Evolutionary conservation across 1,139 yeast species (phyloP), one percentile per base, ranked within the genome.

Genomic region (Pichia kudriavzevii): DNA sequence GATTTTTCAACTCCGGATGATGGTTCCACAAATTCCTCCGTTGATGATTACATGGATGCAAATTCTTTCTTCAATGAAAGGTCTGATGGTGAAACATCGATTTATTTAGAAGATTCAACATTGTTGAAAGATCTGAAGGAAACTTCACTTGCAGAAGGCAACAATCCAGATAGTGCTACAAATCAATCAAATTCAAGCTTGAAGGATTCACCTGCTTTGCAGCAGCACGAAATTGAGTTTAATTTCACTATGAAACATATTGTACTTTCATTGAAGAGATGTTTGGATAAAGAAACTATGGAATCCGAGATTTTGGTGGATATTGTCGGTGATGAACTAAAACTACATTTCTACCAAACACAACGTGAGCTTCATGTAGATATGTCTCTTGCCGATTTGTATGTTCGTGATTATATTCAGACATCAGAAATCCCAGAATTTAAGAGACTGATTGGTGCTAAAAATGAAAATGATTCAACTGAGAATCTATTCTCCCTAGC

Each of bases 341-440:
- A 63, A 19, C 59, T 91, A 28, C 62, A 65, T n/a, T 75, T 81
- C 43, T 73, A 60, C 56, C 78, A 69, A 44, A 78, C 82, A 2
- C 63, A 65, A 1, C 63, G 60, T 34, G 82, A 73, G 35, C 72
- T 87, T 79, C 70, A 71, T 44, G 72, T 88, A 10, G 77, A 79
- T 44, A 60, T 88, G 30, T 55, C 65, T 1, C 68, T 91, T 34
- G 69, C 71, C 11, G 84, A 82, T 35, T 63, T 91, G 22, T 69
- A 73, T 23, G 61, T 91, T 27, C 75, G 83, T 32, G 97, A 91
- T 53, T 77, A 73, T 53, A 75, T 87, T 35, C 93, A 80, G 43
- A 64, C 64, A 20, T 66, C 77, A 1, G 74, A 79, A 1, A 66
- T 77, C 4, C 64, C 41, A 1, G 93, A 81, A 43, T 75, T 82